phyloP scores from a whole-genome alignment of 768 basidiomycete genomes.

The Boletales sp. region DNA sequence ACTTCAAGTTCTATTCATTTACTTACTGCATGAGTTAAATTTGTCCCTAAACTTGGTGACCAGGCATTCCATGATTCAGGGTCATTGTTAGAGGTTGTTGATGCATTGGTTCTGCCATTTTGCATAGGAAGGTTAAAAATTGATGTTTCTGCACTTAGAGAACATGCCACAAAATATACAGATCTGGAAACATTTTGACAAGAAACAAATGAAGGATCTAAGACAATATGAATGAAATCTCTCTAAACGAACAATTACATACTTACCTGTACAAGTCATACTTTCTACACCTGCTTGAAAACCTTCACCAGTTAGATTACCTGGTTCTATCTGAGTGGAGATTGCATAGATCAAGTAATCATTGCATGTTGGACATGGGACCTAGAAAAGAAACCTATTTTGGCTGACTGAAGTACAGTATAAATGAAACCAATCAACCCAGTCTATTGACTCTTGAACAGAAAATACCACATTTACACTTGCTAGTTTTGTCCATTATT shows the following conservation, averaged over 20 bases:
- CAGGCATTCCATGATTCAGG: conserved; percentile 4
- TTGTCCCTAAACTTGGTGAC: conserved; percentile 1
- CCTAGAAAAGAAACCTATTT: neutral
- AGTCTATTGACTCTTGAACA: too few species aligned
- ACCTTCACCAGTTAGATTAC: neutral
- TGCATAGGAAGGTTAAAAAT: neutral
- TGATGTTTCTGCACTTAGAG: neutral
- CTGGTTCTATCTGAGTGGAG: neutral
- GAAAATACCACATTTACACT: neutral
- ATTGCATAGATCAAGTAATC: neutral
- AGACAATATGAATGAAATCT: neutral
- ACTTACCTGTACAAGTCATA: neutral
- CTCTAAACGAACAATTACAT: neutral
- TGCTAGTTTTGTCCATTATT: too few species aligned
- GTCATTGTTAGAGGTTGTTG: too few species aligned
- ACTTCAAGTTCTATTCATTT: too few species aligned
- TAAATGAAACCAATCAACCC: too few species aligned
- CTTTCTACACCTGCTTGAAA: neutral
- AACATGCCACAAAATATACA: conserved; percentile 7
- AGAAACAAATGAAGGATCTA: neutral
- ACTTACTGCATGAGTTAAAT: neutral
- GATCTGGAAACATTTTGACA: neutral
- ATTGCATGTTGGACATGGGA: neutral
- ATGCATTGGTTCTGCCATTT: neutral
- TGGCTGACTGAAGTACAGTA: too few species aligned